Evolutionary conservation across 495 filamentous ascomycete species (phyloP).

Genomic region (Lasiosphaeriaceae sp.): DNA sequence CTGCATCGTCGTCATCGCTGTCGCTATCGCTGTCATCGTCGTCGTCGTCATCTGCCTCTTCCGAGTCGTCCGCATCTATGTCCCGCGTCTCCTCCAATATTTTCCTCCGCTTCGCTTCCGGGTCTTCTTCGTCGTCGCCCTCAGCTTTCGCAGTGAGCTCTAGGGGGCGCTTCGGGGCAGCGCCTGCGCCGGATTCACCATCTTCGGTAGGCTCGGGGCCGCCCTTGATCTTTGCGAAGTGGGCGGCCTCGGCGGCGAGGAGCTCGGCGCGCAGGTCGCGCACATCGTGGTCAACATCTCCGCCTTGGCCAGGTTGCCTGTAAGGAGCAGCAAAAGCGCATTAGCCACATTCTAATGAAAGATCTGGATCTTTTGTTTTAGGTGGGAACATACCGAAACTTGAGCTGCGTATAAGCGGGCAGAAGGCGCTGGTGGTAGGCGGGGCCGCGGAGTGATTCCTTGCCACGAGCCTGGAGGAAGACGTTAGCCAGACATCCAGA

Average conservation of each 20-base stretch:
- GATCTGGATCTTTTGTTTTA: background rate
- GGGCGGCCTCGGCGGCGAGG: slow-evolving; percentile 77
- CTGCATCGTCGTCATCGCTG: slow-evolving; percentile 82
- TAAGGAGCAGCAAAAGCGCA: background rate
- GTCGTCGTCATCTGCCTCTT: slow-evolving; percentile 47
- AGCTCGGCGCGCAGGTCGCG: slow-evolving; percentile 91
- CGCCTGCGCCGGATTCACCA: slow-evolving; percentile 26
- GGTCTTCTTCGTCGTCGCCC: slow-evolving; percentile 60
- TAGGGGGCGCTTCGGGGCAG: slow-evolving; percentile 63
- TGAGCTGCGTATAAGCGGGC: slow-evolving; percentile 87
- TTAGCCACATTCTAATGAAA: background rate
- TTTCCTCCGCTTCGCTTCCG: slow-evolving; percentile 77
- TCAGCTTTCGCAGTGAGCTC: slow-evolving; percentile 37
- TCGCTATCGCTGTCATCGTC: slow-evolving; percentile 67
- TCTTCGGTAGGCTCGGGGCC: slow-evolving; percentile 34
- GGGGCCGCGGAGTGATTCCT: slow-evolving; percentile 88
- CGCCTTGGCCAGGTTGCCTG: slow-evolving; percentile 84
- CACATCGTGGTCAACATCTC: slow-evolving; percentile 64
- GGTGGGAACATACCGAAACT: slow-evolving; percentile 58
- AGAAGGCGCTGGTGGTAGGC: slow-evolving; percentile 96
- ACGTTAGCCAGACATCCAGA: slow-evolving; percentile 16
- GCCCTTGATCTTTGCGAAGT: slow-evolving; percentile 81
- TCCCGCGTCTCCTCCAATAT: slow-evolving; percentile 86
- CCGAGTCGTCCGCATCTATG: slow-evolving; percentile 85
- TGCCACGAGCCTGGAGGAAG: slow-evolving; percentile 72